These are phyloP conservation scores for Mucor mucedo DNA, from an alignment of 371 early-diverging fungal species.

Conservation along the genomic window DNA sequence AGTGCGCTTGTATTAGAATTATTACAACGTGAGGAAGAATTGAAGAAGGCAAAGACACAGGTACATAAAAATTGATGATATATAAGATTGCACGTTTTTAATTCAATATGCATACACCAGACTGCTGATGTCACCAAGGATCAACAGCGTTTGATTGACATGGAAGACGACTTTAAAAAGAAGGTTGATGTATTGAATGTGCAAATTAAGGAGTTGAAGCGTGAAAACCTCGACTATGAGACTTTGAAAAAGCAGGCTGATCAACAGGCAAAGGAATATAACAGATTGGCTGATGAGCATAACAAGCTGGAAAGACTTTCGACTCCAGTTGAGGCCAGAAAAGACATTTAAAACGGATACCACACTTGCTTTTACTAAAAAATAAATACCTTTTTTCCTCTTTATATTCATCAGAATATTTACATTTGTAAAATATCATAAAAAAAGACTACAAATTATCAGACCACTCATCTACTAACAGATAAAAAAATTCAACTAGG, in stretches of 20 bases:
- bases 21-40: constrained; percentile 64
- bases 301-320: constrained; percentile 54
- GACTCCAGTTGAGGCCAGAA: constrained; percentile 16
- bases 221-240: constrained; percentile 65
- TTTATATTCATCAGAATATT: background rate
- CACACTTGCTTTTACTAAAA: background rate
- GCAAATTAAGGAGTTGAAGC: constrained; percentile 57
- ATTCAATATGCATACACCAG: constrained; percentile 2
- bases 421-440: too few relatives aligned
- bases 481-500: too few relatives aligned
- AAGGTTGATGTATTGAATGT: constrained; percentile 26
- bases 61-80: constrained; percentile 22
- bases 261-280: constrained; percentile 70
- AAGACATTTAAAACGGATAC: constrained; percentile 20
- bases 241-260: constrained; percentile 80
- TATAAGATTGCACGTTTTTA: background rate
- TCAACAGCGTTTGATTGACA: constrained; percentile 30
- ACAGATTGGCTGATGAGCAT: constrained; percentile 75
- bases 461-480: too few relatives aligned
- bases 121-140: constrained; percentile 26
- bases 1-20: constrained; percentile 70
- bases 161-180: constrained; percentile 32
- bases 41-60: constrained; percentile 56
- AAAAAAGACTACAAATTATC: too few relatives aligned
- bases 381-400: background rate